phyloP scores from a whole-genome alignment of 495 filamentous ascomycete genomes.

The Pseudevernia furfuracea region DNA sequence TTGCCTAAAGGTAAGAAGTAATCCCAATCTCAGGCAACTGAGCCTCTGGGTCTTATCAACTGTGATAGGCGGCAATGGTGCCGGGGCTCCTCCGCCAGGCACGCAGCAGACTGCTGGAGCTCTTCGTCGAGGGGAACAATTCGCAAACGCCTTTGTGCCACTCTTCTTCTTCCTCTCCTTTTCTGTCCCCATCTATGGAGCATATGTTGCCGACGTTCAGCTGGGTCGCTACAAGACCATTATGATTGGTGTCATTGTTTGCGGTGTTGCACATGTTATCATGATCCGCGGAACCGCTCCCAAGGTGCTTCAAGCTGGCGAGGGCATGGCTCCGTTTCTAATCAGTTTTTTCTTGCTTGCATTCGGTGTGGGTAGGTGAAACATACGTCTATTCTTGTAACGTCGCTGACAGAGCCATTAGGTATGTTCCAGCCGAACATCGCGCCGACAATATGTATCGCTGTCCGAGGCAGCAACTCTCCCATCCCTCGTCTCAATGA shows the following conservation, averaged over 20 bases:
- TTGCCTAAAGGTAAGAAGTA: not conserved
- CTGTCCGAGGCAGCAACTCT: too few species aligned
- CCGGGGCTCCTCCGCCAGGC: not conserved
- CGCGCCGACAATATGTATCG: slow-evolving; percentile 40
- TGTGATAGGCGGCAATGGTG: not conserved
- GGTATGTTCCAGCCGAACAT: slow-evolving; percentile 54
- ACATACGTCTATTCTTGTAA: not conserved
- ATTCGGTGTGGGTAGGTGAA: slow-evolving; percentile 52
- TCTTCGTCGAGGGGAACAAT: not conserved
- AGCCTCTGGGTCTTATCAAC: not conserved
- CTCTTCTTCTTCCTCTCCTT: not conserved
- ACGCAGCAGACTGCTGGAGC: not conserved
- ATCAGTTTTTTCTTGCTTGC: slow-evolving; percentile 41
- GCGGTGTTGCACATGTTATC: slow-evolving; percentile 40
- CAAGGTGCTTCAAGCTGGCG: slow-evolving; percentile 34
- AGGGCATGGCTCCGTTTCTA: slow-evolving; percentile 43
- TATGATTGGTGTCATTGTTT: slow-evolving; percentile 44
- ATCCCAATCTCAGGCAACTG: not conserved
- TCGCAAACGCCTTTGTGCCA: not conserved
- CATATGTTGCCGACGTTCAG: slow-evolving; percentile 30
- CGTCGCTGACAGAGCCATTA: not conserved
- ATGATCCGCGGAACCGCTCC: slow-evolving; percentile 44
- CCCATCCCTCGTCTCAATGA: too few species aligned
- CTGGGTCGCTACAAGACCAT: slow-evolving; percentile 61
- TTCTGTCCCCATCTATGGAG: not conserved